Conservation (phyloP, 331 rosid species). For the Cydonia oblonga region DNA sequence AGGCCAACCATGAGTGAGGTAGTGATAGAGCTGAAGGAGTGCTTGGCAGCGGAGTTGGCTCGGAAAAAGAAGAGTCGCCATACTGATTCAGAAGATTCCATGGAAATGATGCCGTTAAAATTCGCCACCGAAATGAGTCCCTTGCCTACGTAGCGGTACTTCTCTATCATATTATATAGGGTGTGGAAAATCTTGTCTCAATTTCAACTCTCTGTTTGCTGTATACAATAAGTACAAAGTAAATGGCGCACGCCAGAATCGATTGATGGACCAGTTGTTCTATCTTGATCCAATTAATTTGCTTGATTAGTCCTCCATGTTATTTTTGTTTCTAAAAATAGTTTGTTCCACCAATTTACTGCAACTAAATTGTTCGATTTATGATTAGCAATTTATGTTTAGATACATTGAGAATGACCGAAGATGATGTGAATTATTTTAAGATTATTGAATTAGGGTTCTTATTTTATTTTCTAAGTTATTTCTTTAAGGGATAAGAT, state of each 20-base stretch:
- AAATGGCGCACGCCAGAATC: neutral
- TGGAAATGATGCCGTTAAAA: neutral
- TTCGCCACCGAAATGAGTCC: neutral
- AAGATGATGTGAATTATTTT: too few relatives aligned
- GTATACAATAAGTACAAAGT: neutral
- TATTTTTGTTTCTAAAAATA: too few relatives aligned
- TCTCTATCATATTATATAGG: neutral
- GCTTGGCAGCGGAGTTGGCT: neutral
- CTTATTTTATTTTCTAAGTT: too few relatives aligned
- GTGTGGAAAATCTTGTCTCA: neutral
- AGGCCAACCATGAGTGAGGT: constrained; percentile 14
- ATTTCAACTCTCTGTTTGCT: neutral
- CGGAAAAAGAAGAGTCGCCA: neutral
- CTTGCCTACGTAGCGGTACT: neutral
- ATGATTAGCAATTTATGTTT: too few relatives aligned
- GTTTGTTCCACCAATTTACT: too few relatives aligned
- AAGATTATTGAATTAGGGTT: too few relatives aligned
- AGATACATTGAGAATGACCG: too few relatives aligned
- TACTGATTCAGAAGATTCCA: neutral
- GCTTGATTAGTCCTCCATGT: too few relatives aligned
- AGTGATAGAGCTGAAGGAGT: constrained; percentile 1
- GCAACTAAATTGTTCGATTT: too few relatives aligned
- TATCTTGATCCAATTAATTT: too few relatives aligned
- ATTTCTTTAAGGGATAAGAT: too few relatives aligned
- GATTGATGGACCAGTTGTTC: neutral